These are phyloP conservation scores for Penicillium brevicompactum DNA, from an alignment of 2,329 filamentous ascomycete species.

Conservation along the genomic window DNA sequence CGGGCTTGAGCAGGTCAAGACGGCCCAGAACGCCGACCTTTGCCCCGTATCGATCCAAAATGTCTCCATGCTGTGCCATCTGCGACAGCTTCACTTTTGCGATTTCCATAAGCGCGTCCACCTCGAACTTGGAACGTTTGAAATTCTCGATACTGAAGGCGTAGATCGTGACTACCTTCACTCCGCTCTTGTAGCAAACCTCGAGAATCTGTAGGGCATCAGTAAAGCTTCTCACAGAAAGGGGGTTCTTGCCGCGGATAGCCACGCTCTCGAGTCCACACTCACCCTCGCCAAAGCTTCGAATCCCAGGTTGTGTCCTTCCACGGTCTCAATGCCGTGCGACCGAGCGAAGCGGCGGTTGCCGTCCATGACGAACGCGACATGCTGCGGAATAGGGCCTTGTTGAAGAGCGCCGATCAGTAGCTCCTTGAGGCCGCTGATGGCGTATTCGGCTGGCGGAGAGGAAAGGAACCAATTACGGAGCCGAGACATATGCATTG, in stretches of 20 bases:
- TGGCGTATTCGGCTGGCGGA: slow-evolving; percentile 87
- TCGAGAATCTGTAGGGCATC: slow-evolving; percentile 71
- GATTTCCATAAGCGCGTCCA: slow-evolving; percentile 96
- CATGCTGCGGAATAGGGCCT: slow-evolving; percentile 88
- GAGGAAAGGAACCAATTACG: slow-evolving; percentile 81
- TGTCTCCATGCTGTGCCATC: slow-evolving; percentile 86
- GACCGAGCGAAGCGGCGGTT: slow-evolving; percentile 89
- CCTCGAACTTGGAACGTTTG: slow-evolving; percentile 93
- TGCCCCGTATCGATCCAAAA: slow-evolving; percentile 90
- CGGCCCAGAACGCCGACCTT: slow-evolving; percentile 83
- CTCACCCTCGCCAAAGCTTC: slow-evolving; percentile 85
- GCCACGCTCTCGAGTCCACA: slow-evolving; percentile 13
- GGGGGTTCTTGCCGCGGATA: neutral
- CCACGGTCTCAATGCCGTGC: slow-evolving; percentile 92
- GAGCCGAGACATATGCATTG: slow-evolving; percentile 62
- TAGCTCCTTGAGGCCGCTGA: slow-evolving; percentile 76
- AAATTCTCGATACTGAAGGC: slow-evolving; percentile 99
- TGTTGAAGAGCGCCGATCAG: slow-evolving; percentile 87
- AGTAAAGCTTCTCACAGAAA: neutral
- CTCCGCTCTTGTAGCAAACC: slow-evolving; percentile 96
- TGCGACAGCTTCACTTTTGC: slow-evolving; percentile 94
- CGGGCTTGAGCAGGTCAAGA: slow-evolving; percentile 77
- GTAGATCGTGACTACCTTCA: slow-evolving; percentile 96
- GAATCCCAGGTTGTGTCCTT: slow-evolving; percentile 94
- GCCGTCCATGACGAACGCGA: slow-evolving; percentile 99